Evolutionary conservation across 345 rosid species (phyloP).

Genomic region (Aquilaria sinensis): DNA sequence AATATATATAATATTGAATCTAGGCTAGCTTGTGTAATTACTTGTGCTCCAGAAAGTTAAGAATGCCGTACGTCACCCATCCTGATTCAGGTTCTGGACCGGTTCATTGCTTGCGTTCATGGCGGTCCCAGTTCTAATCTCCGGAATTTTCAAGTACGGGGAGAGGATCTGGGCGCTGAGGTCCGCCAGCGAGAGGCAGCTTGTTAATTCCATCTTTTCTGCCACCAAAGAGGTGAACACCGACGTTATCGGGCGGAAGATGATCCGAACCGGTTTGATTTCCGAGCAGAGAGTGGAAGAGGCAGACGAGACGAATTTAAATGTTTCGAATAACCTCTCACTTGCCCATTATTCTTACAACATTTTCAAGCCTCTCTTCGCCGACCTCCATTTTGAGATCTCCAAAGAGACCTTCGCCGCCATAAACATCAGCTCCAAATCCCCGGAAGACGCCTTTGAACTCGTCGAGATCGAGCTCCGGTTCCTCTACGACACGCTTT

Average conservation of each 20-base stretch:
- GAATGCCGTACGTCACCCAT: conserved; percentile 11
- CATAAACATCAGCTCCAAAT: too few species aligned
- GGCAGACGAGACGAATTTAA: not conserved
- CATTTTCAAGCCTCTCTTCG: conserved; percentile 16
- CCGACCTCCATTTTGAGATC: conserved; percentile 11
- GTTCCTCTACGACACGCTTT: conserved; percentile 30
- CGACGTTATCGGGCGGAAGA: too few species aligned
- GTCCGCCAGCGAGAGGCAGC: conserved; percentile 6
- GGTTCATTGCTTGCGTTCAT: conserved; percentile 7
- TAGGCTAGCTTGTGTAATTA: too few species aligned
- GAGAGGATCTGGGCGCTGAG: conserved; percentile 30
- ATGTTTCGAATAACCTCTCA: not conserved
- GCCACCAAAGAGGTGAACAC: not conserved
- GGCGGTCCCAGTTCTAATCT: conserved; percentile 2
- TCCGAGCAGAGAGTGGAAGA: not conserved
- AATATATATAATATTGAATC: too few species aligned
- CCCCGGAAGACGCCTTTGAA: conserved; percentile 17
- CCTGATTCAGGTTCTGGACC: conserved; percentile 3
- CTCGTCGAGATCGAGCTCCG: conserved; percentile 31
- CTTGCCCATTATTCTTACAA: conserved; percentile 12
- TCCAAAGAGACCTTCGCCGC: too few species aligned
- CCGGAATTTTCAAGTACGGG: conserved; percentile 24
- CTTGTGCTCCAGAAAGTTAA: too few species aligned
- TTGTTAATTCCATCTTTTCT: conserved; percentile 1
- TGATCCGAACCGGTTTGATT: too few species aligned